Percentiles rank a stretch among this genome's conserved stretches.
phyloP scores from a whole-genome alignment of 2,329 filamentous ascomycete genomes.

The Fusarium oxysporum region DNA sequence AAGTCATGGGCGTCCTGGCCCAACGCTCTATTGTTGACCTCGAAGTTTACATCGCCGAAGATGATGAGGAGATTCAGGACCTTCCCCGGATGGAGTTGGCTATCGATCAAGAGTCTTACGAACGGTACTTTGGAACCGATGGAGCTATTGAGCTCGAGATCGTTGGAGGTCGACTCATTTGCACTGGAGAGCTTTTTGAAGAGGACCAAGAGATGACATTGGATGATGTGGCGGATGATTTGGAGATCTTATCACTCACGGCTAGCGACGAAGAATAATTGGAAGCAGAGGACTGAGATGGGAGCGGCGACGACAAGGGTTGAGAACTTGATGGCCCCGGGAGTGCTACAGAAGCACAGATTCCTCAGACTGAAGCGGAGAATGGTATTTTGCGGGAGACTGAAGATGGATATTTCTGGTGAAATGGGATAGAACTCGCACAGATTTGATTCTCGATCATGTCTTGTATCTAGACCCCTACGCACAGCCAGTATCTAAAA shows the following conservation, averaged over 20 bases:
- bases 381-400: constrained; percentile 13
- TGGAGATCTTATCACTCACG: not conserved
- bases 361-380: not conserved
- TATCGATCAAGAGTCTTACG: constrained; percentile 45
- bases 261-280: not conserved
- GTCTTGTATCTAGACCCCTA: not conserved
- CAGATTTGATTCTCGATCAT: not conserved
- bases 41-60: constrained; percentile 46
- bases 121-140: constrained; percentile 34
- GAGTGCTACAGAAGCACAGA: not conserved
- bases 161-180: constrained; percentile 33
- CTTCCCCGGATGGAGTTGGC: constrained; percentile 48
- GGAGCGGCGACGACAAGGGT: not conserved
- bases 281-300: not conserved
- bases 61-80: constrained; percentile 41
- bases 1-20: constrained; percentile 29
- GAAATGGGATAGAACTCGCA: not conserved
- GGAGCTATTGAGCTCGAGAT: constrained; percentile 48
- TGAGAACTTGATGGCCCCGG: not conserved
- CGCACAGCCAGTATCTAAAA: constrained; percentile 1
- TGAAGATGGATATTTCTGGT: constrained; percentile 30
- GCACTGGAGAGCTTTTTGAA: constrained; percentile 28
- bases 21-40: constrained; percentile 40
- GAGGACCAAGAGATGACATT: constrained; percentile 17
- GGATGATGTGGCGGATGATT: not conserved